Evolutionary conservation across 257 asterid genomes (phyloP).

Genomic region (Knoxia roxburghii): DNA sequence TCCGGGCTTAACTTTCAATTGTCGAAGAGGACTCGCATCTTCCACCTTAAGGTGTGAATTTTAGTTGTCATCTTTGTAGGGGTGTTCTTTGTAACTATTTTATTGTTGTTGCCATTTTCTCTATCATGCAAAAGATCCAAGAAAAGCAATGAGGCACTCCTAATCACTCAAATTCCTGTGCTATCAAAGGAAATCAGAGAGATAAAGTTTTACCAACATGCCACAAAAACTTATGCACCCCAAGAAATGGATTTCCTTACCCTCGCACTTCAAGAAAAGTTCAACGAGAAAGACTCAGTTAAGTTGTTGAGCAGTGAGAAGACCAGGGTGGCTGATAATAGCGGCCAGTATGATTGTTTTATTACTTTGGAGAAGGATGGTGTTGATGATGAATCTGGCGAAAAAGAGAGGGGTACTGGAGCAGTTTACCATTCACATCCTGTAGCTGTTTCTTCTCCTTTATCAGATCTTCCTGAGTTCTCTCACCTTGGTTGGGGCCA

Average conservation of each 20-base stretch:
- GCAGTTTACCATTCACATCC: conserved; percentile 23
- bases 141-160: conserved; percentile 32
- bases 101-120: conserved; percentile 49
- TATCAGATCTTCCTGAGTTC: conserved; percentile 66
- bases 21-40: conserved; percentile 57
- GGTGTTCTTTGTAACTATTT: conserved; percentile 36
- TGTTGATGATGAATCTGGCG: conserved; percentile 29
- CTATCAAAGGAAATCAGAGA: conserved; percentile 49
- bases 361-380: conserved; percentile 29
- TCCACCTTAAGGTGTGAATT: conserved; percentile 73
- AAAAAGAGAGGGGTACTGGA: conserved; percentile 32
- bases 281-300: conserved; percentile 39
- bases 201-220: conserved; percentile 43
- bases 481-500: conserved; percentile 95
- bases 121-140: conserved; percentile 36
- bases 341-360: conserved; percentile 35
- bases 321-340: conserved; percentile 21
- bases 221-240: conserved; percentile 21
- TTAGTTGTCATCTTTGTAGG: conserved; percentile 50
- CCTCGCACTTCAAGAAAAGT: conserved; percentile 25
- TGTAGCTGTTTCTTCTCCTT: conserved; percentile 38
- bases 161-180: conserved; percentile 32
- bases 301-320: conserved; percentile 39
- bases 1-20: conserved; percentile 45
- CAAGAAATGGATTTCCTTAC: conserved; percentile 22